These are phyloP conservation scores for Apophysomyces variabilis DNA, from an alignment of 371 early-diverging fungal genomes.

Conservation along the genomic window DNA sequence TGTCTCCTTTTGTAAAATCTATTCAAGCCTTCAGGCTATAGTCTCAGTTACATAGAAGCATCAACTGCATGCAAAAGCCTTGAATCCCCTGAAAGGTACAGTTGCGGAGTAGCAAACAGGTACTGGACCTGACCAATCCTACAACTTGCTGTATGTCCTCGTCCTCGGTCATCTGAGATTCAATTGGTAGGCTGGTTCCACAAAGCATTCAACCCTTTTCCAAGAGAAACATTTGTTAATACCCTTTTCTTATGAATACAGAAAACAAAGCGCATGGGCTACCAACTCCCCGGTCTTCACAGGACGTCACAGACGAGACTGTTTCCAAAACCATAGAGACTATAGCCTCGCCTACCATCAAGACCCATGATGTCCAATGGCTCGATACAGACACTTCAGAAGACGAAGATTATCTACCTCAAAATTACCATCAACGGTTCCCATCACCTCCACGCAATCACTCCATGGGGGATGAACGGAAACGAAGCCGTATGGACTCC, in stretches of 20 bases:
- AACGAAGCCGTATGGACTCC: conserved; percentile 5
- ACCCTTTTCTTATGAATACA: conserved; percentile 3
- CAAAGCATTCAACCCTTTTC: neutral
- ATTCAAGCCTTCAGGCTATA: no score
- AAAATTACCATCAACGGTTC: conserved; percentile 7
- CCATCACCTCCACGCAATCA: conserved; percentile 6
- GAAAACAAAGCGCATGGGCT: conserved; percentile 1
- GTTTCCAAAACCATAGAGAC: neutral
- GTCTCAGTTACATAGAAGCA: no score
- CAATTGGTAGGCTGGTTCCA: neutral
- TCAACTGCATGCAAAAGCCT: no score
- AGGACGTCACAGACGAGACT: conserved; percentile 10
- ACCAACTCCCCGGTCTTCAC: conserved; percentile 7
- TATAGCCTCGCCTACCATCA: neutral
- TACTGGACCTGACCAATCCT: no score
- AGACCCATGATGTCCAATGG: conserved; percentile 35
- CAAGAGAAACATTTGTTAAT: conserved; percentile 4
- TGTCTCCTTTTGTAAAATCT: no score
- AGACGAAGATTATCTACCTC: conserved; percentile 50
- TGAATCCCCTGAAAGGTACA: no score
- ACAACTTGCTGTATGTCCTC: no score
- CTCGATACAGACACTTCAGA: conserved; percentile 47
- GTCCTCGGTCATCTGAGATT: neutral
- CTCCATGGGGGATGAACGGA: neutral
- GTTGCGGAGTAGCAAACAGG: no score